Base-by-base conservation (phyloP, 208 protist species). In the Vickermania ingenoplastis region DNA sequence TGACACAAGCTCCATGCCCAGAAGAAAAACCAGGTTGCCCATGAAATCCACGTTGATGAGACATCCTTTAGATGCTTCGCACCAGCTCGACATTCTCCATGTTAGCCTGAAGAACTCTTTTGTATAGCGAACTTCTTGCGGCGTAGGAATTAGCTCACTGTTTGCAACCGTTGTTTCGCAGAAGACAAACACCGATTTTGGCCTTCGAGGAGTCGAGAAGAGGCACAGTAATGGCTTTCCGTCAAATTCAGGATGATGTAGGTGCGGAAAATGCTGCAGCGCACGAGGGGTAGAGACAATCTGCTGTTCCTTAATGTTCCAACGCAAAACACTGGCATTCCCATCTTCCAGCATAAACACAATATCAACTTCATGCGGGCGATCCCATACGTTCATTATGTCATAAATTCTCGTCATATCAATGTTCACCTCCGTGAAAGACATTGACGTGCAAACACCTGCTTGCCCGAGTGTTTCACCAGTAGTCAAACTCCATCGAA, bases 401-500 rank as follows among this genome's bases (percentile, higher is more conserved):
- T 68, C 65, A 49, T 80, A 53, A 25, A 76, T 52, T 27, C 61
- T 28, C 7, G 67, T 54, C 25, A 79, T 26, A n/a, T 68, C 61
- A 41, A 83, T 69, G 1, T 78, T 75, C 2, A 83, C 41, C 14
- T 66, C 71, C 22, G 60, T 59, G 26, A 90, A 73, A 13, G 63
- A 64, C 2, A 30, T 56, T 3, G 63, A 45, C 31, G 64, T 41
- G 23, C 69, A 69, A 1, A 4, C 57, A 58, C 67, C 25, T 36
- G 57, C 52, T 25, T 50, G 57, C 25, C 62, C 59, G 0, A 41
- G 49, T 0, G 48, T 7, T 25, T 24, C 24, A 0, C 75, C 74
- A 1, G 48, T 25, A 0, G 57, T 24, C 3, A 89, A 41, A 59
- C 86, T 73, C 86, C 86, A 92, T 48, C 73, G 53, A 24, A 92